Evolutionary conservation across 805 yeast genomes (phyloP), one percentile per base, ranked within the genome.

Genomic region (Danielia reshetovae): DNA sequence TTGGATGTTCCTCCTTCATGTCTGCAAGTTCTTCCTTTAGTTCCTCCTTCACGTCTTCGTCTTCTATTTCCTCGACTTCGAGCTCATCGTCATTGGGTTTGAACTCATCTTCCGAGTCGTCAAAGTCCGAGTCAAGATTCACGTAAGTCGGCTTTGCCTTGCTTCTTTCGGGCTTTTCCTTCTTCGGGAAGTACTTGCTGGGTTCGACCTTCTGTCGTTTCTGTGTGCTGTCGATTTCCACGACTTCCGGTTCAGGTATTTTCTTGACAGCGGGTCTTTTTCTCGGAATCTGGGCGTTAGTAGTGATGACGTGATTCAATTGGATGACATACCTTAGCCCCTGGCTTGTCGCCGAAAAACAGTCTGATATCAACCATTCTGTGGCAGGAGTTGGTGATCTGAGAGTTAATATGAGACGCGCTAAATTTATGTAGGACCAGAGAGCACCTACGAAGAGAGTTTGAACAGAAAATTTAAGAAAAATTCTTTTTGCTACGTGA

Each of bases 21-120:
- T 28, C 34, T 12, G 16, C 39, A 24, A 26, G 24, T 4, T 28
- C 35, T 17, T 38, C 38, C 22, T 15, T 31, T 12, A 27, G 38
- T 21, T 32, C 51, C 7, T 35, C 52, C 24, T 51, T 53, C 2
- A 31, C 12, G 4, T 12, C 24, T 5, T 34, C 49, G 9, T 36
- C 47, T 13, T 18, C 32, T 10, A 34, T 27, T 6, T 38, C 45
- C 12, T 27, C 41, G 6, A 42, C 49, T 4, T 33, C 45, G 3
- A 37, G 42, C 4, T 46, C 46, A n/a, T 42, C 55, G n/a, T 32
- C 48, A 9, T 45, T 35, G 5, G 54, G 52, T 23, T 50, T 32
- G 34, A 51, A 49, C 5, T 54, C 57, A 17, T 47, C 55, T 17
- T 50, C 60, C 8, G 52, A 45, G 36, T 50, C 57, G 24, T 46